Conservation (phyloP, 2,329 filamentous ascomycete species). For the Colletotrichum filicis region DNA sequence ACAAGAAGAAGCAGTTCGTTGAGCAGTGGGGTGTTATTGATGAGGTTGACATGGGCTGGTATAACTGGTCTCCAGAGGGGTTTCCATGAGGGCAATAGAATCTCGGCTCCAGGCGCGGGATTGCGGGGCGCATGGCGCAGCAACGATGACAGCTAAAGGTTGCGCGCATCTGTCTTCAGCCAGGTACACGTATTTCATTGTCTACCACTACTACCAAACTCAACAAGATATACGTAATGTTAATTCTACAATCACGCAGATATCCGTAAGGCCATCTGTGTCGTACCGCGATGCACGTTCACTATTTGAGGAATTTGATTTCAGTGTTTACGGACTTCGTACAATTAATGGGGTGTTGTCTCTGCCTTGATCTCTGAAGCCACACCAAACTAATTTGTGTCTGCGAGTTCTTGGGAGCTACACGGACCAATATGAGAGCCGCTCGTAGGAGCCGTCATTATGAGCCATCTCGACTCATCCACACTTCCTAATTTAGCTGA, state of each 20-base stretch:
- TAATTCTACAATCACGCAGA: not conserved
- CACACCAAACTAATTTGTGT: not conserved
- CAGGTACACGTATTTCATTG: not conserved
- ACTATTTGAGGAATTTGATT: not conserved
- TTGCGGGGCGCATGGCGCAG: not conserved
- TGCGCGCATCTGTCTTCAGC: not conserved
- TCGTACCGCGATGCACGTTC: not conserved
- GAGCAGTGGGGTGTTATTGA: slow-evolving; percentile 36
- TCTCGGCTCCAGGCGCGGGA: not conserved
- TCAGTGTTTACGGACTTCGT: too few species aligned
- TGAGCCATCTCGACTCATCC: slow-evolving; percentile 17
- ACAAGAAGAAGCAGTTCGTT: slow-evolving; percentile 36
- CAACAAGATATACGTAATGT: not conserved
- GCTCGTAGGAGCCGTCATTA: not conserved
- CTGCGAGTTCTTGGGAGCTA: too few species aligned
- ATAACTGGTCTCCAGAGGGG: slow-evolving; percentile 35
- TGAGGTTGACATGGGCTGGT: slow-evolving; percentile 41
- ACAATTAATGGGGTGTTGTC: too few species aligned
- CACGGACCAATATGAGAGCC: not conserved
- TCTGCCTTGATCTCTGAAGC: not conserved
- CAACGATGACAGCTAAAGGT: not conserved
- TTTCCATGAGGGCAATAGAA: not conserved
- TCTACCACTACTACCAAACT: not conserved
- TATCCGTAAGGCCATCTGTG: not conserved
- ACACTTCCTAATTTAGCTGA: not conserved